Base-by-base conservation (phyloP, 2,329 filamentous ascomycete genomes). In the Zymoseptoria brevis region DNA sequence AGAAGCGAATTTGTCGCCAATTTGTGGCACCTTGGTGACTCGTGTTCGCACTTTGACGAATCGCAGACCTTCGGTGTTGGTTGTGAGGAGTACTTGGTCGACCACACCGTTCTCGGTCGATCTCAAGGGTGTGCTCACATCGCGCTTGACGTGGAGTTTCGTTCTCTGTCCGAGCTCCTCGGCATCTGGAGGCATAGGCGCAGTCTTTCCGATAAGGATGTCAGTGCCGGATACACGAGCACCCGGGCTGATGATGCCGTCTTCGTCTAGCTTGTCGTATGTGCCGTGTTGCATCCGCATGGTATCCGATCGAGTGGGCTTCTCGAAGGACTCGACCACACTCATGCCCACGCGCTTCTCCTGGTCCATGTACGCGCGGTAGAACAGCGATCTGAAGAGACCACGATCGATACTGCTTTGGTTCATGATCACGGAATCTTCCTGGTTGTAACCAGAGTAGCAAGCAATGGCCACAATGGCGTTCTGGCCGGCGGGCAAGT, bases 381-480 rank as follows among this genome's bases (percentile, higher is more conserved):
- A 99, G 80, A 97, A 99, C 57, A 99, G 78, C 83, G 91, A 96
- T 71, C 95, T 85, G 87, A 99, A 99, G 4, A 99, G 81, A 63
- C 94, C 94, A 71, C 94, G 89, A 75, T 99, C 94, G 70, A 99
- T 97, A 75, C 91, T 96, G 78, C 91, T 96, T 79, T 99, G 94
- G 75, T 99, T 99, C 94, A 99, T 97, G 70, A 99, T 96, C 67
- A 99, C 93, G 66, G 94, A 99, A 85, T 99, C 94, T 90, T 99
- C 94, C 75, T 99, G 95, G 76, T 99, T 99, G 80, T 99, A 99
- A 61, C 94, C 94, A 57, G 92, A 96, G 77, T 99, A 99, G 74
- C 89, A 95, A 60, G 91, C 87, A 76, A 99, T 99, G 49, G 94
- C 95, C 11, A 99, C 94, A 68, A 99, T 99, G 19, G 94, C 94